Conservation (phyloP, 805 yeast species). For the Scheffersomyces ergatensis region DNA sequence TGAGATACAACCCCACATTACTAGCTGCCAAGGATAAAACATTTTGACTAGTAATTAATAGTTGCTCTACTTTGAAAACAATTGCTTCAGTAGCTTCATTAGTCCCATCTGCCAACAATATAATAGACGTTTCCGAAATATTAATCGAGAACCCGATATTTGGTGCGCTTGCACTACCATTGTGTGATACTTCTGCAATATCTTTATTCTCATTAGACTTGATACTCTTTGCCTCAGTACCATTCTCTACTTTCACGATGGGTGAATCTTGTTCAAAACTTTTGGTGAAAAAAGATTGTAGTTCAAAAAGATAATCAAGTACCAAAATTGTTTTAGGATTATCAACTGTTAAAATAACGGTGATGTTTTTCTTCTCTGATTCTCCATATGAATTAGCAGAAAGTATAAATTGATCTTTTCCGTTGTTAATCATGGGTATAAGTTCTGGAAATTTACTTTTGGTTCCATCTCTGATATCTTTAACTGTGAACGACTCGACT, state of each 20-base stretch:
- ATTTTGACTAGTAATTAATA: slow-evolving; percentile 66
- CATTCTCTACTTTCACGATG: slow-evolving; percentile 10
- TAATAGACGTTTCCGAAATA: slow-evolving; percentile 72
- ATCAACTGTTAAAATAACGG: slow-evolving; percentile 62
- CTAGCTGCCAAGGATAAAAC: slow-evolving; percentile 65
- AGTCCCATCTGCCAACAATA: slow-evolving; percentile 78
- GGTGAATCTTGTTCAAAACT: slow-evolving; percentile 34
- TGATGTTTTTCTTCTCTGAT: slow-evolving; percentile 37
- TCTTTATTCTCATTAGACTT: neutral
- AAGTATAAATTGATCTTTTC: slow-evolving; percentile 70
- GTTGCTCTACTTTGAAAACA: slow-evolving; percentile 83
- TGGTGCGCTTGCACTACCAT: slow-evolving; percentile 4
- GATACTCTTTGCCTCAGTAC: slow-evolving; percentile 6
- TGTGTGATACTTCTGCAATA: neutral
- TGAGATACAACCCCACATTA: slow-evolving; percentile 83
- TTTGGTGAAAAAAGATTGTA: slow-evolving; percentile 60
- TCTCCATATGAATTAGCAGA: slow-evolving; percentile 44
- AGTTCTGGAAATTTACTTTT: slow-evolving; percentile 76
- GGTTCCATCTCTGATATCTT: slow-evolving; percentile 62
- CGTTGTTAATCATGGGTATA: slow-evolving; percentile 65
- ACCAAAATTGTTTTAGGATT: slow-evolving; percentile 82
- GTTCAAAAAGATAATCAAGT: slow-evolving; percentile 77
- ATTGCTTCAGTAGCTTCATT: slow-evolving; percentile 74
- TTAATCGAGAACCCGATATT: slow-evolving; percentile 59
- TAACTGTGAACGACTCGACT: slow-evolving; percentile 71